phyloP scores from a whole-genome alignment of 345 rosid genomes.

The Psidium friedrichsthalianum region DNA sequence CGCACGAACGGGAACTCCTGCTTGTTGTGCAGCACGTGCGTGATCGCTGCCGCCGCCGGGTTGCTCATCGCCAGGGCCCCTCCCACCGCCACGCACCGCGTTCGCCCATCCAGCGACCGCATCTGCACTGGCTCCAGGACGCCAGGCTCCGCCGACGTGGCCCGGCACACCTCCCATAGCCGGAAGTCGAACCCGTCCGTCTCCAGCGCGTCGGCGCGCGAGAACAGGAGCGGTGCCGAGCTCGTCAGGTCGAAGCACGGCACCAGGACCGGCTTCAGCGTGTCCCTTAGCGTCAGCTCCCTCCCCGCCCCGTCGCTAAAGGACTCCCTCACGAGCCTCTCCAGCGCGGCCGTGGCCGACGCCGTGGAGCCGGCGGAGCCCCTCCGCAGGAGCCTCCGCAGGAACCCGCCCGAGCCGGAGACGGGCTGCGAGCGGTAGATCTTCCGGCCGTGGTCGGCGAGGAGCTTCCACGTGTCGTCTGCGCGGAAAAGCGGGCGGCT shows the following conservation, averaged over 20 bases:
- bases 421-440: constrained; percentile 29
- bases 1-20: constrained; percentile 95
- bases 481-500: constrained; percentile 64
- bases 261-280: constrained; percentile 77
- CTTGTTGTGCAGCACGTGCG: constrained; percentile 94
- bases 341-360: constrained; percentile 31
- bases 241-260: constrained; percentile 89
- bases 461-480: constrained; percentile 86
- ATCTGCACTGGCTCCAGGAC: constrained; percentile 57
- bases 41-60: constrained; percentile 89
- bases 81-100: constrained; percentile 73
- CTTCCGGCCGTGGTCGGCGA: constrained; percentile 55
- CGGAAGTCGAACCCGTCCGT: constrained; percentile 77
- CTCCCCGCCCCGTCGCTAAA: constrained; percentile 35
- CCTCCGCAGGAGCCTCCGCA: constrained; percentile 41
- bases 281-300: constrained; percentile 62
- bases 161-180: constrained; percentile 87
- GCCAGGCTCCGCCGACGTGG: constrained; percentile 88
- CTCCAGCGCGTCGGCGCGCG: constrained; percentile 94
- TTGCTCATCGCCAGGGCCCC: constrained; percentile 84
- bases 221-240: constrained; percentile 84
- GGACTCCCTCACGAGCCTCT: constrained; percentile 60
- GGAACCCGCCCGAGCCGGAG: constrained; percentile 12
- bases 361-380: constrained; percentile 20
- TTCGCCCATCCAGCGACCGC: constrained; percentile 65